phyloP scores from a whole-genome alignment of 2,329 filamentous ascomycete genomes.

The Beauveria scarabaeidicola region DNA sequence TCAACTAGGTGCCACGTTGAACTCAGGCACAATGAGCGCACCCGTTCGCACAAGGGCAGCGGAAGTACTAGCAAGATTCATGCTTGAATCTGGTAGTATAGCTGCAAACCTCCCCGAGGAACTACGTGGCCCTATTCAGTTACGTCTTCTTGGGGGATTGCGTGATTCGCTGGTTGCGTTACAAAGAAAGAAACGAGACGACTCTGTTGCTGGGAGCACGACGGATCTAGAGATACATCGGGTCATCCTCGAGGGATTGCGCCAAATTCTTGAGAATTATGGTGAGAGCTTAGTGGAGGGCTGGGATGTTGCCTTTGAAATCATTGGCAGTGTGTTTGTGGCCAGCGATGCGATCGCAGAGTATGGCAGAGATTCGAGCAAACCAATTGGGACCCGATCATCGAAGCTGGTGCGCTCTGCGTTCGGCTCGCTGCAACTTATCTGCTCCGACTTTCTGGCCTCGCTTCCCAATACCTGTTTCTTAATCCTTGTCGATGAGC shows the following conservation, averaged over 20 bases:
- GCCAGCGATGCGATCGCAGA: conserved; percentile 28
- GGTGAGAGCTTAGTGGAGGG: conserved; percentile 76
- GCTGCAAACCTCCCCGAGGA: conserved; percentile 44
- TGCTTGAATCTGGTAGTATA: conserved; percentile 48
- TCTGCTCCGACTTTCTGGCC: conserved; percentile 88
- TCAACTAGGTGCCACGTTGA: conserved; percentile 44
- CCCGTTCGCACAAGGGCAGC: conserved; percentile 53
- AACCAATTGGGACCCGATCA: conserved; percentile 47
- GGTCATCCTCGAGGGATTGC: conserved; percentile 69
- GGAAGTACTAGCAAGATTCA: conserved; percentile 52
- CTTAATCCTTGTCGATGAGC: conserved; percentile 71
- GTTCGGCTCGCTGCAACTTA: conserved; percentile 82
- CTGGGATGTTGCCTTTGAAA: conserved; percentile 78
- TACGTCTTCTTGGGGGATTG: conserved; percentile 61
- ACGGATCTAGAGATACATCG: conserved; percentile 74
- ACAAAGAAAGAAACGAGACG: conserved; percentile 42
- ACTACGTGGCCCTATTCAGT: conserved; percentile 54
- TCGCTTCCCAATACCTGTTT: conserved; percentile 64
- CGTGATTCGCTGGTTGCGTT: conserved; percentile 49
- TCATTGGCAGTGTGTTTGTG: conserved; percentile 75
- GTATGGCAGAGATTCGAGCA: conserved; percentile 17
- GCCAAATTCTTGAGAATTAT: conserved; percentile 75
- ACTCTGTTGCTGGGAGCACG: conserved; percentile 48
- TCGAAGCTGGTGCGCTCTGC: conserved; percentile 73
- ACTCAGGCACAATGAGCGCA: conserved; percentile 37